These are phyloP conservation scores for Rhodamnia rubescens DNA, from an alignment of 345 rosid species.

Conservation along the genomic window DNA sequence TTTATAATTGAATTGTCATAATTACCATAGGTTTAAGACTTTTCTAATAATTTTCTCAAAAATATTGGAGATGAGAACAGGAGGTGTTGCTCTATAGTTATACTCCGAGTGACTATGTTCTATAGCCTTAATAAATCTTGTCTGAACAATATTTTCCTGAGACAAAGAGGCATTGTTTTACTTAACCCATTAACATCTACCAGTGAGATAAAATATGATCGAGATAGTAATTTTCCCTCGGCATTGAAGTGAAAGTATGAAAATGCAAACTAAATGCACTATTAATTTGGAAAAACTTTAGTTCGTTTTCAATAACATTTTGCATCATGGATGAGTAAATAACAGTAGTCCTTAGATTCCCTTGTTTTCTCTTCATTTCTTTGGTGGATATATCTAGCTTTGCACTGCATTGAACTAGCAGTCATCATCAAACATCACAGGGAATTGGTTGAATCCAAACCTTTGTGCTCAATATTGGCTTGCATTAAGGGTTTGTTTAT, in stretches of 20 bases:
- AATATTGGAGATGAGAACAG: background rate
- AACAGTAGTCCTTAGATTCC: no score
- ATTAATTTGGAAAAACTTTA: background rate
- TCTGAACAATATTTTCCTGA: background rate
- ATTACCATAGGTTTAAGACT: no score
- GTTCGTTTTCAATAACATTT: background rate
- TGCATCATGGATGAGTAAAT: no score
- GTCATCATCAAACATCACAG: no score
- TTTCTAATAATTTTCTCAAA: background rate
- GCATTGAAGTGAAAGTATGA: background rate
- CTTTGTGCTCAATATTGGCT: background rate
- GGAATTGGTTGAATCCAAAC: background rate
- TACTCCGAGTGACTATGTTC: background rate
- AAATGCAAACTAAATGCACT: no score
- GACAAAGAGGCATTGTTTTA: background rate
- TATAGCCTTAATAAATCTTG: background rate
- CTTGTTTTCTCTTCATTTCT: no score
- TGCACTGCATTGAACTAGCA: no score
- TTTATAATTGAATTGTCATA: no score
- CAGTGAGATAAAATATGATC: background rate
- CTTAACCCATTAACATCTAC: background rate
- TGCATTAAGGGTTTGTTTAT: background rate
- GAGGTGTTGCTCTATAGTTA: background rate
- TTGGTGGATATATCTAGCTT: no score
- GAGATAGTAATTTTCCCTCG: background rate